Percentiles rank a stretch among this genome's conserved stretches.
These are phyloP conservation scores for Russula sp. DNA, from an alignment of 768 basidiomycete genomes.

Conservation along the genomic window DNA sequence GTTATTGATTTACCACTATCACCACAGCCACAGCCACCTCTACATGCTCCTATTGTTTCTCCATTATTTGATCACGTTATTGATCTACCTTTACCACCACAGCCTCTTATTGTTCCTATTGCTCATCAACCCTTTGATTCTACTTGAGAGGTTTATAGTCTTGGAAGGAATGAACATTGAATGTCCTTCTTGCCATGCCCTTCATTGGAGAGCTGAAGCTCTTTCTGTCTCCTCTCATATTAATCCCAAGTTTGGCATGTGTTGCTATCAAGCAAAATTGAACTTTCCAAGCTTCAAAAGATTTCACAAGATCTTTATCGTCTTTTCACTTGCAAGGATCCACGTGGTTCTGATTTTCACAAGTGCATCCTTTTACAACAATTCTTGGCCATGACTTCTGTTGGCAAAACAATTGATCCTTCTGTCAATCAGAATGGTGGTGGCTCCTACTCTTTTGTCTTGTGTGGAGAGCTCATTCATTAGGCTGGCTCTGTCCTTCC, in stretches of 20 bases:
- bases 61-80: background rate
- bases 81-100: background rate
- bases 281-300: too few relatives aligned
- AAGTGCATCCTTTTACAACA: background rate
- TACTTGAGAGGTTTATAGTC: background rate
- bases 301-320: too few relatives aligned
- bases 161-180: background rate
- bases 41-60: too few relatives aligned
- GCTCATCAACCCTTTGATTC: background rate
- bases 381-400: conserved; percentile 3
- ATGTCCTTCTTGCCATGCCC: conserved; percentile 1
- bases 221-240: background rate
- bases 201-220: background rate
- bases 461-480: conserved; percentile 1
- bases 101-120: background rate
- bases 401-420: background rate
- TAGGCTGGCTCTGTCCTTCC: background rate
- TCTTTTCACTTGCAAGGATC: too few relatives aligned
- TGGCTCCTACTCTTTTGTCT: background rate
- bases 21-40: too few relatives aligned
- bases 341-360: background rate
- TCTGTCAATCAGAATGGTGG: background rate
- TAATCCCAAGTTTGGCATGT: conserved; percentile 2
- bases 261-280: background rate
- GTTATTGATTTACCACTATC: too few relatives aligned